Evolutionary conservation across 2,329 filamentous ascomycete genomes (phyloP).

Genomic region (Fusarium verrucosum): DNA sequence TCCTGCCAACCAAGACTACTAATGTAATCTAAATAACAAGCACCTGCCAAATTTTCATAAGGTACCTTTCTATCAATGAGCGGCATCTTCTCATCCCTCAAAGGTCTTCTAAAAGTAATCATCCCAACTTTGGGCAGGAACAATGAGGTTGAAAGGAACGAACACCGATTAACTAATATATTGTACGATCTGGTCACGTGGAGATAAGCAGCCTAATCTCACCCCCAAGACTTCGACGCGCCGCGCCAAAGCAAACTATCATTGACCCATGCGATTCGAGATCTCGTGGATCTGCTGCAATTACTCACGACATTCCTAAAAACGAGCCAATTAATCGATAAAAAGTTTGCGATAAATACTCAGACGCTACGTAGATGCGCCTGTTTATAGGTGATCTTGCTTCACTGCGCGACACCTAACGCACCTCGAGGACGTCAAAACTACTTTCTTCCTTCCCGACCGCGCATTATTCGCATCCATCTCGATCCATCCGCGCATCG

Average conservation of each 20-base stretch:
- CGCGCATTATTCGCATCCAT: slow-evolving; percentile 10
- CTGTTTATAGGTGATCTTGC: slow-evolving; percentile 1
- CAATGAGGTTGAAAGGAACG: slow-evolving; percentile 27
- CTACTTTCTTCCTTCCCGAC: background rate
- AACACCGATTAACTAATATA: slow-evolving; percentile 3
- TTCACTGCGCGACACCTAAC: slow-evolving; percentile 14
- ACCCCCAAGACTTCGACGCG: slow-evolving; percentile 30
- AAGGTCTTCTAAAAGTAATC: background rate
- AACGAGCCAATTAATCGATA: slow-evolving; percentile 3
- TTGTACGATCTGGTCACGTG: no score
- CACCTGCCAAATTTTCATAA: background rate
- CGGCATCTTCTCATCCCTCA: background rate
- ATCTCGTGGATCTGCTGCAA: slow-evolving; percentile 24
- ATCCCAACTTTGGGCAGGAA: background rate
- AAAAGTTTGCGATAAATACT: background rate
- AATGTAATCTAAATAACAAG: no score
- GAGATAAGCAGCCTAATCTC: slow-evolving; percentile 20
- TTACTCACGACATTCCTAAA: slow-evolving; percentile 19
- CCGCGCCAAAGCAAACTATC: slow-evolving; percentile 30
- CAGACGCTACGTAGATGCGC: slow-evolving; percentile 8
- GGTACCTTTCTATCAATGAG: background rate
- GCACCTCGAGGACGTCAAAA: background rate
- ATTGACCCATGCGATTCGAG: slow-evolving; percentile 34
- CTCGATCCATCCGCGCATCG: slow-evolving; percentile 2
- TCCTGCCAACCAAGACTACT: background rate